Conservation (phyloP, 371 early-diverging fungal species). For the Apophysomyces ossiformis region DNA sequence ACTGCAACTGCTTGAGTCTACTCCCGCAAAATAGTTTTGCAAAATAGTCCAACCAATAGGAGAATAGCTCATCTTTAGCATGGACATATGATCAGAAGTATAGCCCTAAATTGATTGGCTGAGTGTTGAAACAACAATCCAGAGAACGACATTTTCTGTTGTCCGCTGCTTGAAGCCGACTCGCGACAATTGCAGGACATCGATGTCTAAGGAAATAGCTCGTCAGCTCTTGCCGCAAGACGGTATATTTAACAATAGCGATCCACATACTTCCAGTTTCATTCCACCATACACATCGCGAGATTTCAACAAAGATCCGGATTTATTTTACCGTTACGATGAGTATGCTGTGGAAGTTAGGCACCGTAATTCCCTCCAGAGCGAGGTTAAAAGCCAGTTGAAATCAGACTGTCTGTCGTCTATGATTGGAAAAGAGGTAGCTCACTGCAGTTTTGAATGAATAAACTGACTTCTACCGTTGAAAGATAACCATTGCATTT, state of each 20-base stretch:
- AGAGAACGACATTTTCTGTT: too few species aligned
- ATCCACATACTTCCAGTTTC: slow-evolving; percentile 3
- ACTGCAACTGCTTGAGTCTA: too few species aligned
- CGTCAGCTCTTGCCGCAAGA: not conserved
- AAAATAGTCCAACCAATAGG: too few species aligned
- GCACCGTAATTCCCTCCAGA: not conserved
- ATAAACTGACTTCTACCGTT: not conserved
- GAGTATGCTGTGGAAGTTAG: slow-evolving; percentile 4
- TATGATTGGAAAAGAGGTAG: not conserved
- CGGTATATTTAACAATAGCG: not conserved
- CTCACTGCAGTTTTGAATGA: not conserved
- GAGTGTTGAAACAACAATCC: too few species aligned
- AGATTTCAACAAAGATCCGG: not conserved
- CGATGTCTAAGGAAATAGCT: not conserved
- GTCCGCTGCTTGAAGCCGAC: not conserved
- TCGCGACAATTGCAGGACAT: not conserved
- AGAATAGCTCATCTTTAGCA: too few species aligned
- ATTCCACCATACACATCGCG: slow-evolving; percentile 4
- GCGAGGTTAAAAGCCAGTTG: not conserved
- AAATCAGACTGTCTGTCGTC: not conserved
- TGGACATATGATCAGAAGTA: too few species aligned
- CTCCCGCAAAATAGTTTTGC: too few species aligned
- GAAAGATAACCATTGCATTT: not conserved
- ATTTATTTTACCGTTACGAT: slow-evolving; percentile 1
- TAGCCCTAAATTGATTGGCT: too few species aligned